Evolutionary conservation across 331 rosid species (phyloP), one percentile per base, ranked within the genome.

Genomic region (Malus hybrid): DNA sequence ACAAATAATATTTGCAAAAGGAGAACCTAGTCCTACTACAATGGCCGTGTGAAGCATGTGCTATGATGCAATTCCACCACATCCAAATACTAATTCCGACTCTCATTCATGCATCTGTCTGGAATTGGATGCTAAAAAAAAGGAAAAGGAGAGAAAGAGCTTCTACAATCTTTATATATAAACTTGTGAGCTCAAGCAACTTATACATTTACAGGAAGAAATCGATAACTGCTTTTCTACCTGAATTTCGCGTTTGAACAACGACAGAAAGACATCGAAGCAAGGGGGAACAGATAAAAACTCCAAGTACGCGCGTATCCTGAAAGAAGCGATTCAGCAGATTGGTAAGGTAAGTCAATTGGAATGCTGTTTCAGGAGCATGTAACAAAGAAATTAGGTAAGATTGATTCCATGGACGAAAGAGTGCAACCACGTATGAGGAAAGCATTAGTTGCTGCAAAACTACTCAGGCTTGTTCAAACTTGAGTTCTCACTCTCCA

Each of bases 401-500:
- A 44, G 50, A 11, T 44, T 44, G 50, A 44, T 44, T 11, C 50
- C 50, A 11, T 44, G 50, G 50, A 44, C 15, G n/a, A 22, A 14
- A 29, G 63, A 8, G 48, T 70, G 44, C 28, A 31, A 19, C 48
- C 31, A 31, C 10, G 4, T 3, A 36, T 3, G 61, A 29, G 29
- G 31, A 31, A 55, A 71, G 8, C 50, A 71, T 31, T 6, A 19
- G 64, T 20, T 19, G 48, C 11, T 31, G 46, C 29, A 54, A 33
- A 71, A 55, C 22, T 20, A 36, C 76, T 59, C 75, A 12, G 84
- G 83, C 56, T 81, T 69, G 54, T 67, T 86, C 87, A 83, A 83
- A 78, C 87, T 86, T 57, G 89, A 83, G 79, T 88, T 90, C 84
- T 90, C 90, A 78, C 86, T 89, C 89, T 94, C 97, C 93, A 91